Percentiles rank a stretch among this genome's conserved stretches.
These are phyloP conservation scores for Paracamarosporium sp. DNA, from an alignment of 2,329 filamentous ascomycete genomes.

Conservation along the genomic window DNA sequence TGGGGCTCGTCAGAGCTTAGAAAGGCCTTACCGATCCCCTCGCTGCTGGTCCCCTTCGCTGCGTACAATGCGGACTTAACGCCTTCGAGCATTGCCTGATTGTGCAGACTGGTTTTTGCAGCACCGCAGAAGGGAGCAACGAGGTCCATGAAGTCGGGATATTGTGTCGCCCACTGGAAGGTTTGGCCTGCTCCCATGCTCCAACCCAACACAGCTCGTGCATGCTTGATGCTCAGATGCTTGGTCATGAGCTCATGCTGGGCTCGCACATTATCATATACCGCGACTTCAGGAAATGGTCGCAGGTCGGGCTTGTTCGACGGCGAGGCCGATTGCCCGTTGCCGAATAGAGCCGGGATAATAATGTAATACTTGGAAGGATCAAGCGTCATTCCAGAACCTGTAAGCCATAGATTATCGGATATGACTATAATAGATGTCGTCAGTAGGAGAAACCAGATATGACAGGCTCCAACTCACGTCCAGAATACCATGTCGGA, in stretches of 20 bases:
- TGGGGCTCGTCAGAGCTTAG: conserved; percentile 38
- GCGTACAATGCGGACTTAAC: conserved; percentile 67
- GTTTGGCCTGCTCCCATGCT: conserved; percentile 74
- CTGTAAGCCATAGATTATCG: conserved; percentile 79
- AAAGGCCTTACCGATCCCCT: conserved; percentile 50
- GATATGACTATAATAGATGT: conserved; percentile 57
- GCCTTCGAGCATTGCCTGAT: conserved; percentile 72
- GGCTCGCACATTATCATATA: conserved; percentile 74
- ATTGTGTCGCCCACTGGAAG: conserved; percentile 69
- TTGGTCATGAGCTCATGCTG: conserved; percentile 72
- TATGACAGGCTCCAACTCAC: conserved; percentile 46
- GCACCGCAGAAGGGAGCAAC: conserved; percentile 71
- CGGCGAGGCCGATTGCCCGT: conserved; percentile 71
- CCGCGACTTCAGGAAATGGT: conserved; percentile 68
- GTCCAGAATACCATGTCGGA: conserved; percentile 76
- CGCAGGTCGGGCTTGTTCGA: conserved; percentile 63
- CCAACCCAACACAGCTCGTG: conserved; percentile 71
- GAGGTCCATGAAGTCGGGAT: conserved; percentile 70
- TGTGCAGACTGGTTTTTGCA: conserved; percentile 70
- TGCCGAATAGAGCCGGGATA: conserved; percentile 72
- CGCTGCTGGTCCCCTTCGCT: conserved; percentile 61
- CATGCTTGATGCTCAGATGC: conserved; percentile 65
- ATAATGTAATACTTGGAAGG: conserved; percentile 73
- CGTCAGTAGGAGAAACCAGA: neutral
- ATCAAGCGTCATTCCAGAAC: conserved; percentile 68